Evolutionary conservation across 2,329 filamentous ascomycete genomes (phyloP), one percentile per base, ranked within the genome.

Genomic region (Sclerotinia sclerotiorum): DNA sequence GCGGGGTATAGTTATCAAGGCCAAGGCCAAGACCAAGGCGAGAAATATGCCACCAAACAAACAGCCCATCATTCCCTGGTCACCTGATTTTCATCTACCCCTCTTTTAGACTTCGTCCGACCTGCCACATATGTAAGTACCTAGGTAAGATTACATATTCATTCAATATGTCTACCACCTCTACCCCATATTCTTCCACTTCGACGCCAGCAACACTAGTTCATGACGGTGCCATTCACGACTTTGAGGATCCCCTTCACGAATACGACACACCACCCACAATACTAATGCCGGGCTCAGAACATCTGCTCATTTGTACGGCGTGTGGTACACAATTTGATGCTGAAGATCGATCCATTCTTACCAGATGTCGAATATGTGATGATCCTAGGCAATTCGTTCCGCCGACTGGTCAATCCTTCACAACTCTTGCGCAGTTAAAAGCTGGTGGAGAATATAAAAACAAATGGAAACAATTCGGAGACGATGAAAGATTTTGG

Each of bases 361-460:
- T 87, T 55, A 82, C 79, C 66, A 84, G 81, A 5, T 93, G 90
- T 79, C 84, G 85, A 69, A 90, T 93, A 71, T 93, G 90, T 79
- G 89, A 92, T 77, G 90, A 92, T 77, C 83, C 89, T 0, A 84
- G 90, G 5, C 90, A 93, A 78, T 93, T 85, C 75, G 87, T 91
- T 0, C 89, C 89, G 0, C 81, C 82, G 0, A 77, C 79, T 0
- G 89, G 88, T 1, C 90, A 93, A 79, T 78, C 81, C 29, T 93
- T 91, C 80, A 90, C 87, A 0, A 88, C 84, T 0, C 83, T 92
- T 32, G 76, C 78, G 1, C 78, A 79, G 1, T 74, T 87, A 32
- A 79, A 79, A 27, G 55, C 51, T 3, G 77, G 75, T 6, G 61
- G 60, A 3, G 35, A 32, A 24, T 82, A 88, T 76, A 79, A 76